Base-by-base conservation (phyloP, 805 yeast genomes). In the Lachancea waltii region DNA sequence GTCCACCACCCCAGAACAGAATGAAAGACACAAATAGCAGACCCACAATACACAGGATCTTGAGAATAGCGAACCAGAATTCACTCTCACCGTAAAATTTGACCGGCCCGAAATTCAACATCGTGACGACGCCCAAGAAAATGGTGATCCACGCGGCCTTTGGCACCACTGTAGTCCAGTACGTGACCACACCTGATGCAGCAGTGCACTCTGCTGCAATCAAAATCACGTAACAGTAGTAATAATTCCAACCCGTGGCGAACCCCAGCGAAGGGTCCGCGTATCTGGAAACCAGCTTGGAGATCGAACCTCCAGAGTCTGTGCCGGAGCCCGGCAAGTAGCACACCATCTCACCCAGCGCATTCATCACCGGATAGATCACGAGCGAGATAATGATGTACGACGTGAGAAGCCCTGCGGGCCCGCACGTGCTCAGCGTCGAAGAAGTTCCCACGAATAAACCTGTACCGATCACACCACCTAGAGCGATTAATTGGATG, bases 401-500 rank as follows among this genome's bases (percentile, higher is more conserved):
- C 1, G 83, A 70, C 30, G 79, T 75, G 18, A 80, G 60, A 3
- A 81, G 58, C 24, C 75, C 73, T 1, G 72, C 85, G 2, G 86
- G 85, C 22, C 86, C 85, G 6, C 81, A 70, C 11, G 57, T 50
- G 3, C 64, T 49, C 25, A 79, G 58, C 1, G 81, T 73, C 10
- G 67, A 53, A 10, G 77, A 68, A 32, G 79, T 74, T 47, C 81
- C 77, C 30, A 79, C 72, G 60, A 79, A 77, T 33, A 79, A 63
- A 53, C 85, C 85, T 1, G 85, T 79, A 49, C 85, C 85, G 46
- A 80, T 79, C 22, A 84, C 75, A 44, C 85, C 85, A 44, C 85
- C 86, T 15, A 79, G 64, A 33, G 85, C 83, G 52, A 79, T 75
- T 83, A 80, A 77, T 20, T 81, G 70, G 26, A 79, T 73, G 47